Base-by-base conservation (phyloP, 768 basidiomycete genomes). In the Suillus americanus region DNA sequence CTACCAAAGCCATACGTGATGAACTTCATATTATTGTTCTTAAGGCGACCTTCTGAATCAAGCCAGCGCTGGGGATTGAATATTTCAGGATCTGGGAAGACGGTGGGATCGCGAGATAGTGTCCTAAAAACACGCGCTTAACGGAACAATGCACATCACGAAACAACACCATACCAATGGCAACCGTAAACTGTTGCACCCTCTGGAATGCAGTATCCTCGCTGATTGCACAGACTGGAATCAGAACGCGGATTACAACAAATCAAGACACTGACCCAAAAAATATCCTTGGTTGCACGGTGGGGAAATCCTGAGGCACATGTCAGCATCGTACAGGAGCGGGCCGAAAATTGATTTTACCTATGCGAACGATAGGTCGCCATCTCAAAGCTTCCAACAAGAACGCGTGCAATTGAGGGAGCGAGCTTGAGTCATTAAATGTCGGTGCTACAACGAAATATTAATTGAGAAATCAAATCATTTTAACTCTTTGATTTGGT, bases 41-140 rank as follows among this genome's bases (percentile, higher is more conserved):
- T 77, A 0, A 88, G 48, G 38, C 73, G 77, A 1, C 83, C 84
- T 2, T 83, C 72, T 20, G 60, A 20, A 37, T 72, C 66, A 14
- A 88, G 61, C 87, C 87, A 89, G 23, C 88, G 77, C 66, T 83
- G 80, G 10, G 87, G 87, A 46, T 85, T 73, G 67, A 89, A 89
- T 10, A 41, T 67, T 67, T 89, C 81, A 14, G 83, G 82, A 64
- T 84, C 77, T 1, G 83, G 79, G 73, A 87, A 85, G 12, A 80
- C 75, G 5, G 71, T 74, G 0, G 82, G 81, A 63, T 87, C 85
- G 13, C 85, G 79, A 16, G 82, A 83, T 20, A 87, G 79, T 0
- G 84, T 79, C 84, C 82, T 81, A 28, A 28, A 56, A 55, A 61
- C 1, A 55, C 16, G 20, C 8, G 33, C 33, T 23, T 23, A 38